A percentile compares a stretch with the other conserved stretches of the same genome.
These are phyloP conservation scores for Macadamia tetraphylla DNA, from an alignment of 164 flowering plant species.

Conservation along the genomic window DNA sequence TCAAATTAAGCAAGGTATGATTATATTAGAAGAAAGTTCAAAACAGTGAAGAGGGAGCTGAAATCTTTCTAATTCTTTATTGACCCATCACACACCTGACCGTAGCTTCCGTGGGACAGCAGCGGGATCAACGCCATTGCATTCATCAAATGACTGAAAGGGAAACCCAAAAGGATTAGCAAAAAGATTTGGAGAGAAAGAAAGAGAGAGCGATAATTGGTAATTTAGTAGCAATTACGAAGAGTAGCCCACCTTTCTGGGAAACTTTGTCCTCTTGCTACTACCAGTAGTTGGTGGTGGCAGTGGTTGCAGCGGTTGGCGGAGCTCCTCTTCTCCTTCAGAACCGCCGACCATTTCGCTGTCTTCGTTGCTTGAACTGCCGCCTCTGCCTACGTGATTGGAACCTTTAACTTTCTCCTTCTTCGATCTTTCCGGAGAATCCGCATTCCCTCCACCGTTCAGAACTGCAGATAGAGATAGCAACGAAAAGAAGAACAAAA, in stretches of 20 bases:
- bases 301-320: not conserved
- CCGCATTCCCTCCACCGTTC: slow-evolving; percentile 16
- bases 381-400: slow-evolving; percentile 19
- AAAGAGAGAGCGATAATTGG: not conserved
- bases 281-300: slow-evolving; percentile 4
- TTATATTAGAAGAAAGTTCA: not conserved
- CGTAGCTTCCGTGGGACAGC: slow-evolving; percentile 72
- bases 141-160: slow-evolving; percentile 42
- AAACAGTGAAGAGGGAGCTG: not conserved
- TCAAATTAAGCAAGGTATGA: not conserved
- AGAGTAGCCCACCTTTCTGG: slow-evolving; percentile 35
- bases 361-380: slow-evolving; percentile 21
- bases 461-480: slow-evolving; percentile 10
- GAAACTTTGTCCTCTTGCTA: slow-evolving; percentile 37
- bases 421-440: slow-evolving; percentile 27
- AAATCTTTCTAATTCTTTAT: not conserved
- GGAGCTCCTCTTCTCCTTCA: slow-evolving; percentile 35
- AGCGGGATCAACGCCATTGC: slow-evolving; percentile 41
- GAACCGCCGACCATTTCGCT: slow-evolving; percentile 39
- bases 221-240: no score
- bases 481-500: not conserved
- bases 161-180: not conserved
- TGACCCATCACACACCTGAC: slow-evolving; percentile 44
- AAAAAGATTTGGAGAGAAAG: not conserved
- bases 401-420: slow-evolving; percentile 27